phyloP scores from a whole-genome alignment of 129 eudicot species.

The Rutidosis leptorrhynchoides region DNA sequence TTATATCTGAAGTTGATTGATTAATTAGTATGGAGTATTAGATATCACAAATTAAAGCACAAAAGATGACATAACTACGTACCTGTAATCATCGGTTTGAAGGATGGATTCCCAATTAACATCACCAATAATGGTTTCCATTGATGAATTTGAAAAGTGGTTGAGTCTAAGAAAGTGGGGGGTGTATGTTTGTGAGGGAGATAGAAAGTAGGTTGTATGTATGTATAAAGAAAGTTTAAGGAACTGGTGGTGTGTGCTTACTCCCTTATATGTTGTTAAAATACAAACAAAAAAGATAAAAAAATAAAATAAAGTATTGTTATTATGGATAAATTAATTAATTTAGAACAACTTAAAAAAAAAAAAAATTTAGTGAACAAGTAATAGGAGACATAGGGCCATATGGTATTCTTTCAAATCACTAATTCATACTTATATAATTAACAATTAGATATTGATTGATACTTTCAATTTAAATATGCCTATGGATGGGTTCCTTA shows the following conservation, averaged over 20 bases:
- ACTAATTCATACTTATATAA: too few species aligned
- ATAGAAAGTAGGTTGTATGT: not conserved
- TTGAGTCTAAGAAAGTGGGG: not conserved
- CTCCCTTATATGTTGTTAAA: not conserved
- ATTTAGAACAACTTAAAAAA: too few species aligned
- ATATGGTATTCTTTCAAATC: too few species aligned
- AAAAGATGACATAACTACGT: not conserved
- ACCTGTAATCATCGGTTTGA: conserved; percentile 25
- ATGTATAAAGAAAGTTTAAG: not conserved
- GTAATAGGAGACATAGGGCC: too few species aligned
- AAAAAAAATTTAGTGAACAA: too few species aligned
- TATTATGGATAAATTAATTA: too few species aligned
- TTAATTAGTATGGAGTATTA: too few species aligned
- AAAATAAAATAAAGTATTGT: too few species aligned
- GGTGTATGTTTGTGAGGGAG: not conserved
- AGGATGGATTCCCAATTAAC: conserved; percentile 31
- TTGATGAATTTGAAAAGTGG: conserved; percentile 4
- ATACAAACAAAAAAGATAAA: too few species aligned
- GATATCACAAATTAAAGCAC: not conserved
- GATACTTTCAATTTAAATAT: too few species aligned
- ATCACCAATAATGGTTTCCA: conserved; percentile 23
- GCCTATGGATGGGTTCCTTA: too few species aligned
- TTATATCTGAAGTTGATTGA: not conserved
- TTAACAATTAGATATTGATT: too few species aligned
- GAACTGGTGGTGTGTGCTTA: not conserved